Percentiles rank a stretch among this genome's conserved stretches.
phyloP scores from a whole-genome alignment of 2,329 filamentous ascomycete genomes.

The Neonectria magnoliae region DNA sequence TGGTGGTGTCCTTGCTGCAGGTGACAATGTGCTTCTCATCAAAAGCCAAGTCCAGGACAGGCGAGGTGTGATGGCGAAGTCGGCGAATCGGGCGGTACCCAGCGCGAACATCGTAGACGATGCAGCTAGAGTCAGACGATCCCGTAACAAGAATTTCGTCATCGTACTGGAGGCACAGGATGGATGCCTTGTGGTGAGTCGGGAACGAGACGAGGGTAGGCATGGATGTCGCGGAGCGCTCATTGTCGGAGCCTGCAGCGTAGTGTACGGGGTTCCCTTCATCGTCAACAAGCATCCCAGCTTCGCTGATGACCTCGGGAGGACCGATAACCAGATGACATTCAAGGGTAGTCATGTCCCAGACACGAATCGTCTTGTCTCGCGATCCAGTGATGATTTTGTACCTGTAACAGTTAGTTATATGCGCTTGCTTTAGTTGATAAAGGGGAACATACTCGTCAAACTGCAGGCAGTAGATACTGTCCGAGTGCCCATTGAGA shows the following conservation, averaged over 20 bases:
- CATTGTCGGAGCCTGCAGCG: conserved; percentile 63
- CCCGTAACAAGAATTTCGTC: conserved; percentile 93
- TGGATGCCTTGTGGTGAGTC: conserved; percentile 86
- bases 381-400: conserved; percentile 98
- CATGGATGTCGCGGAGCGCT: conserved; percentile 56
- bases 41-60: conserved; percentile 93
- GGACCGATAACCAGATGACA: conserved; percentile 90
- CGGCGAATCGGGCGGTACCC: conserved; percentile 83
- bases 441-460: conserved; percentile 76
- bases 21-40: conserved; percentile 93
- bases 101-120: conserved; percentile 85
- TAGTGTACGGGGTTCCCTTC: conserved; percentile 64
- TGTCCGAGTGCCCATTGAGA: conserved; percentile 92
- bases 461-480: conserved; percentile 97
- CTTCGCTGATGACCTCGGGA: conserved; percentile 67
- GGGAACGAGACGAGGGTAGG: conserved; percentile 67
- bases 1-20: conserved; percentile 94
- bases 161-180: conserved; percentile 95
- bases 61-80: conserved; percentile 81
- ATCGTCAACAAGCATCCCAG: conserved; percentile 61
- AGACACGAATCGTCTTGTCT: conserved; percentile 94
- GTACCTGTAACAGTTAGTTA: conserved; percentile 64
- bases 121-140: conserved; percentile 90
- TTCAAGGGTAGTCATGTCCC: conserved; percentile 90
- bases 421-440: background rate